Percentiles rank a stretch among this genome's conserved stretches.
phyloP scores from a whole-genome alignment of 345 rosid genomes.

The Cardamine resedifolia region DNA sequence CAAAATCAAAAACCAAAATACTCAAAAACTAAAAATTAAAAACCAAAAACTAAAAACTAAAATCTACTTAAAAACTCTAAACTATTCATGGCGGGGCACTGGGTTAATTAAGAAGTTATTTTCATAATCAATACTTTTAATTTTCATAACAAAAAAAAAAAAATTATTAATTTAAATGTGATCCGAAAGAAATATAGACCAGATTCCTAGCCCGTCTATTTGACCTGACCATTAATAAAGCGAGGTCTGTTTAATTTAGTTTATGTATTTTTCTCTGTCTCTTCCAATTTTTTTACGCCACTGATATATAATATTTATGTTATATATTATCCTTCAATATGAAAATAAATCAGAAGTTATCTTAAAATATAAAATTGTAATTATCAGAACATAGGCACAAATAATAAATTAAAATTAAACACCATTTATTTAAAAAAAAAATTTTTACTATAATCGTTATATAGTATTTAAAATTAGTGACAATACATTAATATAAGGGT shows the following conservation, averaged over 20 bases:
- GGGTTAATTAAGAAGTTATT: slow-evolving; percentile 11
- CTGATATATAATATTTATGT: neutral
- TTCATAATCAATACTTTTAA: slow-evolving; percentile 7
- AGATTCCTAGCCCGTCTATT: neutral
- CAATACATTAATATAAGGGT: no score
- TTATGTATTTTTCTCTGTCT: slow-evolving; percentile 1
- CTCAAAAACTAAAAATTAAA: no score
- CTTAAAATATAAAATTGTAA: neutral
- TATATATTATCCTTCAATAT: neutral
- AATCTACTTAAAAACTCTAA: no score
- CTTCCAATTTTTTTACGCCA: neutral
- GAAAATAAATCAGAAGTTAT: neutral
- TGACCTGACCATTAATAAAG: neutral
- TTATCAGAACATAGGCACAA: neutral
- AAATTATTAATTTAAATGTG: neutral
- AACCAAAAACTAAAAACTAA: no score
- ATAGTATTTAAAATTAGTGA: neutral
- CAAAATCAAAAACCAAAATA: no score
- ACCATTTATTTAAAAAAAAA: neutral
- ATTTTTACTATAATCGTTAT: neutral
- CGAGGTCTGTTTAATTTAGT: neutral
- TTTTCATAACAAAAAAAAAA: neutral
- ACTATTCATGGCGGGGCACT: no score
- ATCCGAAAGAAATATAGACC: neutral
- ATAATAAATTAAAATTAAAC: neutral